A percentile compares a stretch with the other conserved stretches of the same genome.
Conservation (phyloP, 2,329 filamentous ascomycete genomes). For the Pseudogymnoascus destructans region DNA sequence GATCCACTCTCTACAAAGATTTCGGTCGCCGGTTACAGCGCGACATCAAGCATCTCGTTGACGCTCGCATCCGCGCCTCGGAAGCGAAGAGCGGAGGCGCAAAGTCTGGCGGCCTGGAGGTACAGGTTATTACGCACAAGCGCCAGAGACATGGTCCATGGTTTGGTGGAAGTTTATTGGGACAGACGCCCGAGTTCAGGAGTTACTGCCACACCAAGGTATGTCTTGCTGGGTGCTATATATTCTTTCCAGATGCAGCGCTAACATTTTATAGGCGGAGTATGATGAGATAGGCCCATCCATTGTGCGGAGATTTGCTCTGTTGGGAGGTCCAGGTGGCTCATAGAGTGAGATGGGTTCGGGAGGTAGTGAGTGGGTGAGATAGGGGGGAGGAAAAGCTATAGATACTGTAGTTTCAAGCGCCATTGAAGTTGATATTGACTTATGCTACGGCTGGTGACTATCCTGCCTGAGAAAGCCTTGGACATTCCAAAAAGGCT, state of each 20-base stretch:
- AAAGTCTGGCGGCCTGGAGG: slow-evolving; percentile 85
- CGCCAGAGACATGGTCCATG: slow-evolving; percentile 93
- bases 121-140: slow-evolving; percentile 96
- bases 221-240: slow-evolving; percentile 16
- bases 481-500: not conserved
- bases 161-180: slow-evolving; percentile 94
- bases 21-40: slow-evolving; percentile 92
- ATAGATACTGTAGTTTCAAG: slow-evolving; percentile 10
- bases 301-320: slow-evolving; percentile 86
- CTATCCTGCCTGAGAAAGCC: not conserved
- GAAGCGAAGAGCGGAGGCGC: slow-evolving; percentile 86
- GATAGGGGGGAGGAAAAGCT: slow-evolving; percentile 2
- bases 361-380: not conserved
- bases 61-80: slow-evolving; percentile 81
- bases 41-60: slow-evolving; percentile 92
- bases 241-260: not conserved
- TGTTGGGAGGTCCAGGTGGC: slow-evolving; percentile 82
- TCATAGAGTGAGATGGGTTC: slow-evolving; percentile 34
- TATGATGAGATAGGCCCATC: slow-evolving; percentile 94
- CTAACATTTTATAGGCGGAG: slow-evolving; percentile 31
- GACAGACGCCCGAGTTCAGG: slow-evolving; percentile 94
- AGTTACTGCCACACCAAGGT: slow-evolving; percentile 97
- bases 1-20: slow-evolving; percentile 96
- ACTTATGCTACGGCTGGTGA: not conserved
- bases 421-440: slow-evolving; percentile 1